Evolutionary conservation across 139 green algal species (phyloP).

Genomic region (Zygnema cylindricum): DNA sequence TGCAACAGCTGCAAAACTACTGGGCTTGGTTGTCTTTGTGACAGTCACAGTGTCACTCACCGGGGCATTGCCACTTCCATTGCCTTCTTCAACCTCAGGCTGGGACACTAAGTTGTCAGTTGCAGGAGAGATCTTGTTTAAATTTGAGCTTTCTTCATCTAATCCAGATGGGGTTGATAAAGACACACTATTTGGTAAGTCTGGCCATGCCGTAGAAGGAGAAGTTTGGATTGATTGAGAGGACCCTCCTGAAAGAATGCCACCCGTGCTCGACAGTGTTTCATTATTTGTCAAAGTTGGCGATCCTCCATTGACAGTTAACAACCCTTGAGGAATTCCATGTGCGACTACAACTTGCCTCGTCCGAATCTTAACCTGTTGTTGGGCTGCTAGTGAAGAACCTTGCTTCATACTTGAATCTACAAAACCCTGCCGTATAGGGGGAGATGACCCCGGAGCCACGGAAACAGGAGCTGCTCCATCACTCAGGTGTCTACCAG

Average conservation of each 20-base stretch:
- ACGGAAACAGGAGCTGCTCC: neutral
- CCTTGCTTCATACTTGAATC: neutral
- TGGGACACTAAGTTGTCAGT: no score
- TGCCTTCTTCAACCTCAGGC: no score
- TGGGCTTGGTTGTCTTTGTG: neutral
- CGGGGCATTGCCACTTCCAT: neutral
- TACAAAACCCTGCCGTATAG: neutral
- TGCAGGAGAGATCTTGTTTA: no score
- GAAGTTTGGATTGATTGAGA: neutral
- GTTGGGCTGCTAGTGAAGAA: neutral
- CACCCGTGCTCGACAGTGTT: neutral
- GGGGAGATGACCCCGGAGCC: neutral
- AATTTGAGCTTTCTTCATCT: neutral
- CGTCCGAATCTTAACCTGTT: neutral
- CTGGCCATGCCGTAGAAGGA: neutral
- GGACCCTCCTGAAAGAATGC: neutral
- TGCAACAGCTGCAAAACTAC: conserved; percentile 25
- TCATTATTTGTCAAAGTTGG: neutral
- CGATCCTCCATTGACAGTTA: neutral
- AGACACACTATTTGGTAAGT: no score
- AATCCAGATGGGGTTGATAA: neutral
- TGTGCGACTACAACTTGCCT: conserved; percentile 19
- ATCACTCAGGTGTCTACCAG: neutral
- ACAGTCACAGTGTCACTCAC: neutral
- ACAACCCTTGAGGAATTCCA: conserved; percentile 2